These are phyloP conservation scores for Eustoma russellianum DNA, from an alignment of 257 asterid species.

Conservation along the genomic window DNA sequence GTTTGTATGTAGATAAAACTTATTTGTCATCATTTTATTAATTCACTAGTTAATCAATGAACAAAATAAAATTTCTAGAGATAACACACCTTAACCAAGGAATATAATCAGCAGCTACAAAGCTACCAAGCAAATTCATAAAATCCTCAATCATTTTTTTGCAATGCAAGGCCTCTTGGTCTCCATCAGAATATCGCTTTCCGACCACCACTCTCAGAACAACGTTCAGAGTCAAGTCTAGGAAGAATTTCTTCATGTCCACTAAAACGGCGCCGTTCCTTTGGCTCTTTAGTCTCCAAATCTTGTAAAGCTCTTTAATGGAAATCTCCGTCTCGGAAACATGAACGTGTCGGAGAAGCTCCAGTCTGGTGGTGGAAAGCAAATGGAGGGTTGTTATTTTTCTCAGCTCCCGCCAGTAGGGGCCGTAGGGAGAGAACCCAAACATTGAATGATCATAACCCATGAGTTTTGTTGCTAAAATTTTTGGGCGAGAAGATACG, in stretches of 20 bases:
- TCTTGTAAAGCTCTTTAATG: slow-evolving; percentile 9
- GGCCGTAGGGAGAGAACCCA: not conserved
- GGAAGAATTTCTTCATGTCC: slow-evolving; percentile 27
- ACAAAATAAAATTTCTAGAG: no score
- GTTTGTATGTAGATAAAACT: no score
- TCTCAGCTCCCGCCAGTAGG: not conserved
- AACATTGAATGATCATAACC: not conserved
- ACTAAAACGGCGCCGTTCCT: slow-evolving; percentile 7
- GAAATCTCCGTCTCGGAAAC: slow-evolving; percentile 15
- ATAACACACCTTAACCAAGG: slow-evolving; percentile 19
- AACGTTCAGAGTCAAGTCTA: slow-evolving; percentile 14
- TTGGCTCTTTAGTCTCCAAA: not conserved
- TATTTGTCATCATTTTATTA: no score
- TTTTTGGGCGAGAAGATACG: not conserved
- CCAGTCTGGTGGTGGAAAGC: slow-evolving; percentile 13
- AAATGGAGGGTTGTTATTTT: slow-evolving; percentile 5
- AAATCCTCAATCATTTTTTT: slow-evolving; percentile 18
- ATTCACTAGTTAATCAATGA: no score
- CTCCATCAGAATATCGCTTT: slow-evolving; percentile 8
- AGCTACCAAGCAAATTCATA: slow-evolving; percentile 11
- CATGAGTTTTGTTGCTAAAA: not conserved
- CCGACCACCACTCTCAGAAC: slow-evolving; percentile 20
- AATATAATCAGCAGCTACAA: slow-evolving; percentile 14
- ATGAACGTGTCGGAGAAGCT: slow-evolving; percentile 15
- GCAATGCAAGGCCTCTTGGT: slow-evolving; percentile 4